Percentiles rank a stretch among this genome's conserved stretches.
Conservation (phyloP, 164 flowering plant genomes). For the Vitis rupestris region DNA sequence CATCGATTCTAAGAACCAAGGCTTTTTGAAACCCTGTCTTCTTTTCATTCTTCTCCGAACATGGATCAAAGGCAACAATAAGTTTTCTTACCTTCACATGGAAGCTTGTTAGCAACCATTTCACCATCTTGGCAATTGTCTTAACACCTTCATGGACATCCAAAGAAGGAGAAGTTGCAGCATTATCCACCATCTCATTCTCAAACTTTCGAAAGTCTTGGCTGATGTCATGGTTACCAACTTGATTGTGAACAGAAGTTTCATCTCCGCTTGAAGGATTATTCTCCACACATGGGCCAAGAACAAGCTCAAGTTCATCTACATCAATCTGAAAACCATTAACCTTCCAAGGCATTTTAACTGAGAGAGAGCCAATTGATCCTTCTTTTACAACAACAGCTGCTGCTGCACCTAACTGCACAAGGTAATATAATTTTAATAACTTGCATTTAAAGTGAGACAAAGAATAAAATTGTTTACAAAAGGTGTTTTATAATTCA, state of each 20-base stretch:
- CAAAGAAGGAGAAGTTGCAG: slow-evolving; percentile 27
- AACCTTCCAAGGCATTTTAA: slow-evolving; percentile 79
- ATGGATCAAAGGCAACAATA: slow-evolving; percentile 83
- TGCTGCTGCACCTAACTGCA: slow-evolving; percentile 58
- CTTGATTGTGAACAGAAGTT: slow-evolving; percentile 22
- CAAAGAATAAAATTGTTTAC: no score
- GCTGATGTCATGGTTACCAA: slow-evolving; percentile 14
- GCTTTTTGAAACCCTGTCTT: slow-evolving; percentile 25
- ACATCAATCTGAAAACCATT: slow-evolving; percentile 72
- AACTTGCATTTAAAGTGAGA: background rate
- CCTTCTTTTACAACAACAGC: slow-evolving; percentile 75
- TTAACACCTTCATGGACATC: slow-evolving; percentile 95
- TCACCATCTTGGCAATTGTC: slow-evolving; percentile 83
- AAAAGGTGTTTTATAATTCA: no score
- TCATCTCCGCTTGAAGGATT: slow-evolving; percentile 21
- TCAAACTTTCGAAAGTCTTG: slow-evolving; percentile 29
- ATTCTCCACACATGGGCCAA: slow-evolving; percentile 39
- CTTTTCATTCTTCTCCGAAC: slow-evolving; percentile 30
- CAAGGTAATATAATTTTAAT: background rate
- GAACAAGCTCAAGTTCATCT: slow-evolving; percentile 83
- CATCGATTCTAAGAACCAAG: slow-evolving; percentile 66
- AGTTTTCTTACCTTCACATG: slow-evolving; percentile 66
- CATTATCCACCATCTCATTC: slow-evolving; percentile 26
- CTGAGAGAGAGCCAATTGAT: slow-evolving; percentile 67
- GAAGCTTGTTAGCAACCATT: slow-evolving; percentile 84